Conservation (phyloP, 257 asterid genomes). For the Scutellaria barbata region DNA sequence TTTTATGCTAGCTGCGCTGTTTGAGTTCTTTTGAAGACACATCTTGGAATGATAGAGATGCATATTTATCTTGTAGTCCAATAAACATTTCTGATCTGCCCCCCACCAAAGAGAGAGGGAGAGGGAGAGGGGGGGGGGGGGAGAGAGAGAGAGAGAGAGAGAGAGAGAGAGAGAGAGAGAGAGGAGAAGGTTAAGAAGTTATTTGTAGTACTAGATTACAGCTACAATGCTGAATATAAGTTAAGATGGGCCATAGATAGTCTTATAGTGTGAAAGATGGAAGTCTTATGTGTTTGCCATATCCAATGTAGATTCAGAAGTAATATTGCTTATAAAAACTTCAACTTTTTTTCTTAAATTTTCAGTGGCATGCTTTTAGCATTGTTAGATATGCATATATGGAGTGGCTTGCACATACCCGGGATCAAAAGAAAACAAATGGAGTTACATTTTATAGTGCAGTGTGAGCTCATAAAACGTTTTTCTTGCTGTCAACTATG, state of each 20-base stretch:
- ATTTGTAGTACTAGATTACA: neutral
- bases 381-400: neutral
- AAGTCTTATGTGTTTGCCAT: neutral
- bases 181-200: neutral
- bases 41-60: conserved; percentile 15
- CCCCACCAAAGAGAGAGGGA: too few species aligned
- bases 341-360: neutral
- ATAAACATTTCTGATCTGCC: neutral
- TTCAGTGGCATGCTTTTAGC: conserved; percentile 6
- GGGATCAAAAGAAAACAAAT: neutral
- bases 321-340: neutral
- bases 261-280: neutral
- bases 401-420: conserved; percentile 1
- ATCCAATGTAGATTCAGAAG: neutral
- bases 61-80: neutral
- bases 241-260: neutral
- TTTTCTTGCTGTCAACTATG: conserved; percentile 37
- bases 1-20: neutral
- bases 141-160: too few species aligned
- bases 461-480: neutral
- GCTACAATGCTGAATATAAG: conserved; percentile 6
- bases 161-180: too few species aligned
- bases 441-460: neutral
- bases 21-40: neutral
- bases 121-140: too few species aligned